phyloP scores from a whole-genome alignment of 2,329 filamentous ascomycete genomes.

The Kalmusia sp. region DNA sequence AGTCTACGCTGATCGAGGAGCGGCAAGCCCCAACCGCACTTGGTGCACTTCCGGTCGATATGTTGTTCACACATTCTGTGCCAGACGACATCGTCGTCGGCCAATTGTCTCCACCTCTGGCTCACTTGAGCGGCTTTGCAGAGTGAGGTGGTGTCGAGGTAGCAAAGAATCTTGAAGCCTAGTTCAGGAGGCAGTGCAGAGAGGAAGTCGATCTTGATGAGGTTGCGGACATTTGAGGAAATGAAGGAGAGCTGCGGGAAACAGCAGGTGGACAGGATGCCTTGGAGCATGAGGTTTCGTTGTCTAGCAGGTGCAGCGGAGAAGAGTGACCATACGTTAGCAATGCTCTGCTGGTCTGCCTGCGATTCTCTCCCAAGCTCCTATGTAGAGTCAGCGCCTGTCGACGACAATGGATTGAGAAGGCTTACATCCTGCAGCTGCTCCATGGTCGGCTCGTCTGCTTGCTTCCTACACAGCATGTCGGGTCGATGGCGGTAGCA shows the following conservation, averaged over 20 bases:
- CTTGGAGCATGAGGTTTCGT: conserved; percentile 93
- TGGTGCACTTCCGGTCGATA: conserved; percentile 90
- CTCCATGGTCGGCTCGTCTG: conserved; percentile 96
- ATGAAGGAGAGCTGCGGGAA: conserved; percentile 96
- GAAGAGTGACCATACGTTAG: conserved; percentile 97
- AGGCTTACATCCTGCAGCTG: conserved; percentile 80
- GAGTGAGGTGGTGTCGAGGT: conserved; percentile 89
- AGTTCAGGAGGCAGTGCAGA: conserved; percentile 87
- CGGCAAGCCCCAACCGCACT: conserved; percentile 94
- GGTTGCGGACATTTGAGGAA: conserved; percentile 86
- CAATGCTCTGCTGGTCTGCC: conserved; percentile 91
- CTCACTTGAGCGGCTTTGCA: conserved; percentile 97
- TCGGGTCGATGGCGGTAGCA: conserved; percentile 96
- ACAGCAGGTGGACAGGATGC: conserved; percentile 94
- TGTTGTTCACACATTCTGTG: conserved; percentile 98
- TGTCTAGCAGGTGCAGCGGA: conserved; percentile 94
- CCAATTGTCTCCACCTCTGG: conserved; percentile 82
- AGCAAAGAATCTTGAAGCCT: conserved; percentile 90
- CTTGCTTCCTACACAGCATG: conserved; percentile 88
- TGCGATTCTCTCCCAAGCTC: conserved; percentile 82
- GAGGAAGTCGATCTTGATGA: conserved; percentile 97
- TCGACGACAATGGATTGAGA: neutral
- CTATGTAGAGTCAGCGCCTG: conserved; percentile 53
- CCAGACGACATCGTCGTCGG: conserved; percentile 98
- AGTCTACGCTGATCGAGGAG: conserved; percentile 87